These are phyloP conservation scores for Kwoniella shivajii DNA, from an alignment of 1,284 basidiomycete species.

Conservation along the genomic window DNA sequence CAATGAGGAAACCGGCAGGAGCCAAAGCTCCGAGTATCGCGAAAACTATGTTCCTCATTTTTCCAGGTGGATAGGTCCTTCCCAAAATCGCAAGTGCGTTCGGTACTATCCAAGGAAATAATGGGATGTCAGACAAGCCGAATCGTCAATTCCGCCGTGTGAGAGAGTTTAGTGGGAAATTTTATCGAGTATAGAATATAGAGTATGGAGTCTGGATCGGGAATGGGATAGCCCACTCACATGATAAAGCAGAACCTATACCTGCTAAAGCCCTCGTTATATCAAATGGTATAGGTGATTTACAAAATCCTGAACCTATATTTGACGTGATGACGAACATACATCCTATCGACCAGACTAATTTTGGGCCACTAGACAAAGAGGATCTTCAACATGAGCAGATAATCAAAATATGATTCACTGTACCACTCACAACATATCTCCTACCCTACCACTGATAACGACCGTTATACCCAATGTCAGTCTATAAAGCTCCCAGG, in stretches of 20 bases:
- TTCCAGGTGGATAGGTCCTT: slow-evolving; percentile 30
- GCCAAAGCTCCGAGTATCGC: slow-evolving; percentile 34
- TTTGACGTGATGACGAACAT: slow-evolving; percentile 19
- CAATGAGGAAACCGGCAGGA: slow-evolving; percentile 33
- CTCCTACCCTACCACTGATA: slow-evolving; percentile 31
- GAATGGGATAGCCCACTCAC: slow-evolving; percentile 9
- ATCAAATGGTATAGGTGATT: slow-evolving; percentile 27
- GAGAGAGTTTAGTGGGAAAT: too few relatives aligned
- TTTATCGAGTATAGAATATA: neutral
- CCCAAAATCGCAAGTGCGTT: slow-evolving; percentile 37
- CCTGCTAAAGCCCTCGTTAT: slow-evolving; percentile 34
- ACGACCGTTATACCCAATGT: slow-evolving; percentile 40
- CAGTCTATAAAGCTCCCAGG: too few relatives aligned
- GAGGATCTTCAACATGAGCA: neutral
- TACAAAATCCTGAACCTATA: slow-evolving; percentile 28
- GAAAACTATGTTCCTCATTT: slow-evolving; percentile 30
- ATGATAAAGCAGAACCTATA: slow-evolving; percentile 32
- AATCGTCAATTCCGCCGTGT: too few relatives aligned
- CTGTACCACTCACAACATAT: slow-evolving; percentile 25
- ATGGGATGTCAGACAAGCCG: too few relatives aligned
- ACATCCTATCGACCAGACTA: slow-evolving; percentile 16
- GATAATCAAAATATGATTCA: neutral
- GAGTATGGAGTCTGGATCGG: too few relatives aligned
- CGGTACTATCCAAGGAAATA: slow-evolving; percentile 21
- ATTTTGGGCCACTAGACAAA: slow-evolving; percentile 21